Evolutionary conservation across 2,329 filamentous ascomycete species (phyloP).

Genomic region (Dryadomyces sulphureus): DNA sequence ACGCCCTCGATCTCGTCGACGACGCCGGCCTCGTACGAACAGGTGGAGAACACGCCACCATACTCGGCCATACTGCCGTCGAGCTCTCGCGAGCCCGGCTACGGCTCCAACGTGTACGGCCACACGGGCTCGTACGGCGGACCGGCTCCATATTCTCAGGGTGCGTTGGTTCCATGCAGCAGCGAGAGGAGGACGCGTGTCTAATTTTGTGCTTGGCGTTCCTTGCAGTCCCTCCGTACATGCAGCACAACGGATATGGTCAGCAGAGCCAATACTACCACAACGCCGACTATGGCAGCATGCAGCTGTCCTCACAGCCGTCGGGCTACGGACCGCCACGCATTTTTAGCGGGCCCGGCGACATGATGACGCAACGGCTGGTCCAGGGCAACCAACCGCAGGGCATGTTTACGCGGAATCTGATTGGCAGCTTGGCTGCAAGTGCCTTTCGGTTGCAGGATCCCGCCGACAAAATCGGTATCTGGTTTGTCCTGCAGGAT

Average conservation of each 20-base stretch:
- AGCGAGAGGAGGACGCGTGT: background rate
- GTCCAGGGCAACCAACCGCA: constrained; percentile 39
- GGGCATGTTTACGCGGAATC: constrained; percentile 86
- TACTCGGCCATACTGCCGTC: constrained; percentile 22
- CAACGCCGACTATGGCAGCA: constrained; percentile 10
- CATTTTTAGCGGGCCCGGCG: constrained; percentile 15
- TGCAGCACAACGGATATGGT: constrained; percentile 18
- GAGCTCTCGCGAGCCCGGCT: constrained; percentile 20
- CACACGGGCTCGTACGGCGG: constrained; percentile 14
- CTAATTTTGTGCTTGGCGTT: background rate
- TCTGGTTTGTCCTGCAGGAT: constrained; percentile 96
- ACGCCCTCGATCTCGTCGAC: constrained; percentile 70
- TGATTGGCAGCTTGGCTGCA: constrained; percentile 82
- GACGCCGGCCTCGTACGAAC: constrained; percentile 62
- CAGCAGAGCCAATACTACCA: constrained; percentile 19
- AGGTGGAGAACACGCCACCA: constrained; percentile 22
- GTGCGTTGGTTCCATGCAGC: background rate
- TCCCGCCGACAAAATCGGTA: constrained; percentile 63
- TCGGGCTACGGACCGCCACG: constrained; percentile 16
- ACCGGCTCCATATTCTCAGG: constrained; percentile 14
- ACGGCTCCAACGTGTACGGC: constrained; percentile 13
- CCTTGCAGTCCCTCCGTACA: constrained; percentile 6
- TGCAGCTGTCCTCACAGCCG: constrained; percentile 8
- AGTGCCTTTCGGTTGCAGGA: constrained; percentile 79
- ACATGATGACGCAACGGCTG: constrained; percentile 19